phyloP scores from a whole-genome alignment of 1,139 yeast species.

The Arxiozyma slooffiae region DNA sequence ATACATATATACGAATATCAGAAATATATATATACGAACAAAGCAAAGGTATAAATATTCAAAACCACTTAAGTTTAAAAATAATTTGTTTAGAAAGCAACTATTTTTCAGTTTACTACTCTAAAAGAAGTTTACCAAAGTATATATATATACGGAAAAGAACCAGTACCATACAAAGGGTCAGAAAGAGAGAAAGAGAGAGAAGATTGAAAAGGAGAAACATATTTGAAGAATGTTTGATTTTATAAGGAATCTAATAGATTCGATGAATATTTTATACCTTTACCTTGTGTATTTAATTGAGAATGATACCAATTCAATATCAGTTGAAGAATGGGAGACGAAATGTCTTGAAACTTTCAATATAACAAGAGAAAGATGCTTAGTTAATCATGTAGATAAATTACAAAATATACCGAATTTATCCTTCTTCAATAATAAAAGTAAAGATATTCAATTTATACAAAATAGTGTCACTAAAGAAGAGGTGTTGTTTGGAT shows the following conservation, averaged over 20 bases:
- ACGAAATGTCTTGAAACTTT: neutral
- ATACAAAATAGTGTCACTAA: neutral
- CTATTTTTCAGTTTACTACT: too few relatives aligned
- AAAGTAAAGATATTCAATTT: neutral
- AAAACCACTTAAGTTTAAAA: too few relatives aligned
- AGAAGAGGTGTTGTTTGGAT: conserved; percentile 4
- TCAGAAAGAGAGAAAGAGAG: neutral
- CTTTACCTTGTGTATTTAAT: neutral
- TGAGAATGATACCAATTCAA: neutral
- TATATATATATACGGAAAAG: too few relatives aligned
- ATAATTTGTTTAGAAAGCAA: too few relatives aligned
- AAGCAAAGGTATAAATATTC: too few relatives aligned
- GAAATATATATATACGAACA: too few relatives aligned
- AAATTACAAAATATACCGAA: neutral
- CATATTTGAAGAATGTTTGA: neutral
- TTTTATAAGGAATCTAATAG: neutral
- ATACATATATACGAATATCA: too few relatives aligned
- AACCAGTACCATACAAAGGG: too few relatives aligned
- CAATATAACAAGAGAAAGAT: neutral
- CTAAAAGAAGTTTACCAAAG: too few relatives aligned
- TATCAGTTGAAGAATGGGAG: neutral
- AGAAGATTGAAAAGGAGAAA: too few relatives aligned
- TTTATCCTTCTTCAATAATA: neutral
- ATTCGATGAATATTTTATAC: neutral
- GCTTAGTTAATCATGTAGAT: neutral